Conservation (phyloP, 73 alveolate species). For the Symbiodinium natans region DNA sequence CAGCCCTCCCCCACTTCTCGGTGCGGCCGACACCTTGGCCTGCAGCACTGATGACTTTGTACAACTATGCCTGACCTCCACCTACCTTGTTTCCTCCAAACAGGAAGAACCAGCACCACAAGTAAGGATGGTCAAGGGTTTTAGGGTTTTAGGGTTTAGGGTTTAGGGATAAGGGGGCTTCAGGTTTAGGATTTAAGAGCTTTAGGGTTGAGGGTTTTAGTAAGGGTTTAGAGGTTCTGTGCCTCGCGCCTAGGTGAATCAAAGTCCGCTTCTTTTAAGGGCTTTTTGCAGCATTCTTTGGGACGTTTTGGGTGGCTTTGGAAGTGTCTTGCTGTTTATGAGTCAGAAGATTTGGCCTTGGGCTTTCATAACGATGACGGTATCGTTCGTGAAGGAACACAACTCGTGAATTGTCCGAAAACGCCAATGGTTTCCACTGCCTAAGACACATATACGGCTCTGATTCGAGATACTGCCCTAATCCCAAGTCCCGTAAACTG, state of each 20-base stretch:
- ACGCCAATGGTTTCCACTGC: too few species aligned
- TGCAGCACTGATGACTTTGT: too few species aligned
- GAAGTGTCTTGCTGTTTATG: background rate
- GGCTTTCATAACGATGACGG: background rate
- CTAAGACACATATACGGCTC: too few species aligned
- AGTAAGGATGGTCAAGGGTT: background rate
- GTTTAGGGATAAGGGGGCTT: background rate
- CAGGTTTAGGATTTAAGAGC: background rate
- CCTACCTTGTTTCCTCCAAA: too few species aligned
- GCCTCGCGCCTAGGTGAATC: background rate
- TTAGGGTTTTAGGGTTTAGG: background rate
- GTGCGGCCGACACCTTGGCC: too few species aligned
- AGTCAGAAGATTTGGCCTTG: background rate
- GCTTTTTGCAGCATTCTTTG: background rate
- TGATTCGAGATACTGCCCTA: too few species aligned
- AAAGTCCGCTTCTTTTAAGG: background rate
- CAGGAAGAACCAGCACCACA: too few species aligned
- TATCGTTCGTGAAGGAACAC: too few species aligned
- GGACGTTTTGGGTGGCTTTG: background rate
- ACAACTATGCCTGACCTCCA: too few species aligned
- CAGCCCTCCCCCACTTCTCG: too few species aligned
- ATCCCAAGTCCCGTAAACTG: too few species aligned
- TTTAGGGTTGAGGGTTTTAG: background rate
- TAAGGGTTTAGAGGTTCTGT: background rate
- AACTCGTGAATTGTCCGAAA: too few species aligned